Evolutionary conservation across 768 basidiomycete species (phyloP).

Genomic region (Clavulina sp.): DNA sequence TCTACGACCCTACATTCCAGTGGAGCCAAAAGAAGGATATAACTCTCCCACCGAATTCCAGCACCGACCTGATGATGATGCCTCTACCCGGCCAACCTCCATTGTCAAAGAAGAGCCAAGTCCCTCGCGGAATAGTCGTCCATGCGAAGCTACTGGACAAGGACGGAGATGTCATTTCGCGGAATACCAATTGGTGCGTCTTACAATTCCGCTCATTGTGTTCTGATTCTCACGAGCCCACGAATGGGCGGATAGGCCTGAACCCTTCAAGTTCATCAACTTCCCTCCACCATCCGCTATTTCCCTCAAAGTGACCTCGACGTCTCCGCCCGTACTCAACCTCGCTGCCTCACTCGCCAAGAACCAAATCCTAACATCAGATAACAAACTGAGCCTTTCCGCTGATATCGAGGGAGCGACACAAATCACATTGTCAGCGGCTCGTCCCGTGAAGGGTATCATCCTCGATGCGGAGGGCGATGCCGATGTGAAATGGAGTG

Average conservation of each 20-base stretch:
- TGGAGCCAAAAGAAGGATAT: constrained; percentile 24
- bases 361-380: constrained; percentile 38
- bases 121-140: constrained; percentile 49
- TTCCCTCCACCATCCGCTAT: constrained; percentile 50
- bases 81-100: constrained; percentile 56
- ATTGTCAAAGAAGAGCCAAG: constrained; percentile 45
- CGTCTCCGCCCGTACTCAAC: too few species aligned
- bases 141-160: constrained; percentile 48
- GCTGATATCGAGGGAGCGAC: constrained; percentile 23
- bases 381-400: constrained; percentile 36
- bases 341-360: too few species aligned
- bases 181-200: constrained; percentile 53
- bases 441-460: constrained; percentile 68
- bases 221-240: too few species aligned
- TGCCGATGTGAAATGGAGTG: constrained; percentile 54
- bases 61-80: constrained; percentile 69
- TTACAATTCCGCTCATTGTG: too few species aligned
- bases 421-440: constrained; percentile 14
- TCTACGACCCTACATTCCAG: constrained; percentile 52
- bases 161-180: constrained; percentile 36
- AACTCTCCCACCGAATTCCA: constrained; percentile 48
- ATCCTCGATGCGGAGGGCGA: constrained; percentile 62
- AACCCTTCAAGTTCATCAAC: constrained; percentile 85
- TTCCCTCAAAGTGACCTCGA: too few species aligned
- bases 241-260: constrained; percentile 81